Percentiles rank a stretch among this genome's conserved stretches.
Evolutionary conservation across 176 grass and related monocot genomes (phyloP).

Genomic region (Ampelocalamus luodianensis): DNA sequence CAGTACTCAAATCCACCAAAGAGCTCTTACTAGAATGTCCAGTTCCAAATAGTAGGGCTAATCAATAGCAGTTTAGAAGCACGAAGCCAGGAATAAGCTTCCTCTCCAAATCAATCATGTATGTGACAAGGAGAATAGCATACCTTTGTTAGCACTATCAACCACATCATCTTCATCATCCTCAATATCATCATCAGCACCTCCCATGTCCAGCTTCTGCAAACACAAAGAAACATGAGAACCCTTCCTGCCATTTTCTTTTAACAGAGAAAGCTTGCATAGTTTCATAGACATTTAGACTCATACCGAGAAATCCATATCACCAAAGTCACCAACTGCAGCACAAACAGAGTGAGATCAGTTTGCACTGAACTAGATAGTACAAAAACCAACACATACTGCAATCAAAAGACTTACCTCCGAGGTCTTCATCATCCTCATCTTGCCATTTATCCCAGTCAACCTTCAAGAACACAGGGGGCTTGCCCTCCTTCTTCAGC

Average conservation of each 20-base stretch:
- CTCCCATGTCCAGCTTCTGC: constrained; percentile 81
- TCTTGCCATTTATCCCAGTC: constrained; percentile 99
- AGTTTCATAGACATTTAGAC: not conserved
- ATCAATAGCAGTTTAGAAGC: not conserved
- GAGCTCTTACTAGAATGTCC: not conserved
- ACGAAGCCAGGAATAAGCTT: not conserved
- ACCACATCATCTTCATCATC: constrained; percentile 58
- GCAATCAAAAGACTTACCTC: constrained; percentile 51
- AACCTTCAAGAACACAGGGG: constrained; percentile 84
- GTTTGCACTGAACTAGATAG: not conserved
- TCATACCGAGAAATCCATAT: constrained; percentile 94
- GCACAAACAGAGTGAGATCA: not conserved
- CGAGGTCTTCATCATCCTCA: constrained; percentile 81
- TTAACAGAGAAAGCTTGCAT: not conserved
- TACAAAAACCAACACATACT: constrained; percentile 4
- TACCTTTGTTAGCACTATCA: constrained; percentile 62
- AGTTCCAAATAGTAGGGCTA: not conserved
- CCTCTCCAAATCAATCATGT: not conserved
- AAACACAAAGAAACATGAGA: constrained; percentile 46
- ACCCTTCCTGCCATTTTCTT: not conserved
- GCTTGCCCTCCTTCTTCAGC: constrained; percentile 67
- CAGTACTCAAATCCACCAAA: not conserved
- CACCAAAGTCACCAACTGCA: constrained; percentile 73
- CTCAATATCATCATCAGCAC: constrained; percentile 64
- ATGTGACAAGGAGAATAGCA: not conserved